Evolutionary conservation across 2,329 filamentous ascomycete genomes (phyloP).

Genomic region (Fusarium dlaminii): DNA sequence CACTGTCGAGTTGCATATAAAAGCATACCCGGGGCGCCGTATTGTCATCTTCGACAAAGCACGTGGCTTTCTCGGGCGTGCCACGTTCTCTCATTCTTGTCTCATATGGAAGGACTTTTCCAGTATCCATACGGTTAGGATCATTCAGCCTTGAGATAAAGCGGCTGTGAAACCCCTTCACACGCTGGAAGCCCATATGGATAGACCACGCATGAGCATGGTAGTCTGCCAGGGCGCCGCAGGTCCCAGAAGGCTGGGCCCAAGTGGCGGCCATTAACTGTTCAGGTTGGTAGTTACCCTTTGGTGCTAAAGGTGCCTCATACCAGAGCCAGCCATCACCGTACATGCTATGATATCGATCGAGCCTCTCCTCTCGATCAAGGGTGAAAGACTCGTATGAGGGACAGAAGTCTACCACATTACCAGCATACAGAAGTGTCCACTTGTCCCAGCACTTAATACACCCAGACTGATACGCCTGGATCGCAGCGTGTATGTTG

Average conservation of each 20-base stretch:
- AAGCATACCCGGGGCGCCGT: conserved; percentile 33
- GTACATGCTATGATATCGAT: conserved; percentile 33
- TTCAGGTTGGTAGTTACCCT: conserved; percentile 12
- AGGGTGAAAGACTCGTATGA: conserved; percentile 40
- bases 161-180: conserved; percentile 36
- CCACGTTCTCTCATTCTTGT: conserved; percentile 10
- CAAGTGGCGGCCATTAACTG: conserved; percentile 40
- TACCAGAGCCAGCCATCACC: conserved; percentile 43
- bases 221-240: background rate
- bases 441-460: conserved; percentile 40
- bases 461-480: conserved; percentile 27
- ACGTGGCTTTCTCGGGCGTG: background rate
- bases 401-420: conserved; percentile 31
- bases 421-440: conserved; percentile 39
- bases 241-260: conserved; percentile 25
- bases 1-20: conserved; percentile 41
- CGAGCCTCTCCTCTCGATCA: conserved; percentile 35
- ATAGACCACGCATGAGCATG: conserved; percentile 27
- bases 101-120: conserved; percentile 31
- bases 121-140: background rate
- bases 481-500: conserved; percentile 36
- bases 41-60: conserved; percentile 28
- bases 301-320: conserved; percentile 34
- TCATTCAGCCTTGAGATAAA: background rate
- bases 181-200: conserved; percentile 42